Base-by-base conservation (phyloP, 2,329 filamentous ascomycete species). In the Cylindrodendrum hubeiense region DNA sequence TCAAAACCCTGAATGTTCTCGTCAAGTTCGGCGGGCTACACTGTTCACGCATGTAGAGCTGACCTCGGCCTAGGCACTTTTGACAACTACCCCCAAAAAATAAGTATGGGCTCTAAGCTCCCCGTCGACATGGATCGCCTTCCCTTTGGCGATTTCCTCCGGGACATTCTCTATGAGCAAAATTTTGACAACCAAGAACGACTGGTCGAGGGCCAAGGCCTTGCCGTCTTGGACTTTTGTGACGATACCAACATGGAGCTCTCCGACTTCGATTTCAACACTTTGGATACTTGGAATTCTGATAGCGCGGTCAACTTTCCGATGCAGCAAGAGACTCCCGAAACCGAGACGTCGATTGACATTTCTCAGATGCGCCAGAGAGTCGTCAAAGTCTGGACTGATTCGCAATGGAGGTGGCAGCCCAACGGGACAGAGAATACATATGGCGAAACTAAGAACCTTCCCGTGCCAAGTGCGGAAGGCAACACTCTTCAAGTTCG, bases 391-490 rank as follows among this genome's bases (percentile, higher is more conserved):
- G 80, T 86, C 33, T 86, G 84, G 84, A 81, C 80, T 8, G 80
- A 85, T 30, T 85, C 82, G 4, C 84, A 82, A 0, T 86, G 83
- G 85, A 80, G 83, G n/a, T 86, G 83, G 83, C 78, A 80, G 15
- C 84, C 85, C 0, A 79, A 80, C 5, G 79, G 77, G 30, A 77
- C 80, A 9, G 84, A 87, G 58, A 81, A 77, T 19, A 78, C 77
- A 12, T 85, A 83, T 53, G 76, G 68, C 7, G 82, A 86, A 65
- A 80, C 84, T 51, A 75, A 77, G 9, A 82, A 85, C 47, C 75
- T 86, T 3, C 83, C 84, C 0, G 75, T 86, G 2, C 76, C 83
- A 0, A 74, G 74, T 22, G 75, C 70, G 19, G 83, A 85, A 24
- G 78, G 78, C 3, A 72, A 77, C 4, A 79, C 74, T 34, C 74